Conservation (phyloP, 148 eudicot genomes). For the Rhododendron vialii region DNA sequence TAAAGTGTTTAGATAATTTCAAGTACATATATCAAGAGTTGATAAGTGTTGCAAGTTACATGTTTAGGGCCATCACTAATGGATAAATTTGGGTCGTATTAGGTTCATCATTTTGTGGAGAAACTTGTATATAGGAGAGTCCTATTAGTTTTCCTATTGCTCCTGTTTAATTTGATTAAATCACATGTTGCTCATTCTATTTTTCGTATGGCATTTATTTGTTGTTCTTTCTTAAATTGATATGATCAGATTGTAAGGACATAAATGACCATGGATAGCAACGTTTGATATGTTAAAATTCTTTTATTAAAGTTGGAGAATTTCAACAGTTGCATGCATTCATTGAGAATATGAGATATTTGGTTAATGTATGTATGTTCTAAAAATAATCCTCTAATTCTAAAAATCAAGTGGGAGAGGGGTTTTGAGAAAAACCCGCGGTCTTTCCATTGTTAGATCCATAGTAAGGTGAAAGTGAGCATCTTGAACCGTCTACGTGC, state of each 20-base stretch:
- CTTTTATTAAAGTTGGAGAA: too few species aligned
- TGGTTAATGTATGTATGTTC: background rate
- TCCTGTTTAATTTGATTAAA: too few species aligned
- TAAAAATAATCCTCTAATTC: background rate
- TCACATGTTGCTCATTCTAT: background rate
- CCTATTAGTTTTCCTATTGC: background rate
- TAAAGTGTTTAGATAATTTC: background rate
- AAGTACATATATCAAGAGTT: background rate
- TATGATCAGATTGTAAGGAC: background rate
- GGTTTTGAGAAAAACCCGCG: background rate
- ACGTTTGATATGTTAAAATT: background rate
- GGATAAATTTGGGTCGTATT: background rate
- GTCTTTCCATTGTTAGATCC: background rate
- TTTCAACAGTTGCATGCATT: background rate
- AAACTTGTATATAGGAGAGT: background rate
- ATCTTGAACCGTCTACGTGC: background rate
- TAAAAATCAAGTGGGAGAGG: background rate
- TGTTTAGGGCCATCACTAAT: background rate
- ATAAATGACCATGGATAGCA: background rate
- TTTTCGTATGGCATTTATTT: background rate
- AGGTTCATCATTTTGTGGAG: background rate
- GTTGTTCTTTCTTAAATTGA: background rate
- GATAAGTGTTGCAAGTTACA: too few species aligned
- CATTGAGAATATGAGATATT: background rate
- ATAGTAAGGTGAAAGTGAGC: background rate